Evolutionary conservation across 2,329 filamentous ascomycete genomes (phyloP), one percentile per base, ranked within the genome.

Genomic region (Drechslerella stenobrocha): DNA sequence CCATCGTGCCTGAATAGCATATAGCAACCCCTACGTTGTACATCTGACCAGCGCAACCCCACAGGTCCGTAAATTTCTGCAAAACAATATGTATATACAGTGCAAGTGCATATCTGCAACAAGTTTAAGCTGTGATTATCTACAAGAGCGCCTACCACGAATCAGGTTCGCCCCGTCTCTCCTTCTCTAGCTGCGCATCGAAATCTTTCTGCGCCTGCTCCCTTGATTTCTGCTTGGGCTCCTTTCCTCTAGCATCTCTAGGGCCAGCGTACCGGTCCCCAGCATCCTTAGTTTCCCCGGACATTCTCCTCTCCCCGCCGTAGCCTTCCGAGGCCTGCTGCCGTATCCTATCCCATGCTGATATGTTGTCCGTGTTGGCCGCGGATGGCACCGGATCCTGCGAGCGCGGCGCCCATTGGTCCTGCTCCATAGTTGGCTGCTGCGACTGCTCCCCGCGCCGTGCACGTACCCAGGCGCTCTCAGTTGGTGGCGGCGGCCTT

Each of bases 121-220:
- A n/a, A 13, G 3, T 13, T 20, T 4, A 42, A 37, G 34, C 3
- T 5, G 22, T 8, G 13, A 13, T 13, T 37, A 18, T 47, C 15
- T 47, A 26, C 22, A 47, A 7, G n/a, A 6, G 28, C 8, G 23
- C 22, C 44, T 47, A 47, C 63, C 63, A 58, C 13, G 30, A 56
- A 28, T 52, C 56, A 1, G 30, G 37, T 7, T 53, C 76, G 0
- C 79, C 80, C 53, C 76, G 76, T 52, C 81, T 73, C 70, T 82
- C 81, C 59, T 76, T 75, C 70, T 82, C 80, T 3, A 82, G 69
- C 42, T 78, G 74, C 15, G 76, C 76, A 70, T 82, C 79, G 69
- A 82, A 82, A 23, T 81, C 79, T 53, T 74, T 77, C 72, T 82
- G 80, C 23, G 79, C 79, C 65, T 80, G 76, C 37, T 75, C 71